Evolutionary conservation across 768 basidiomycete species (phyloP).

Genomic region (Trametes gibbosa): DNA sequence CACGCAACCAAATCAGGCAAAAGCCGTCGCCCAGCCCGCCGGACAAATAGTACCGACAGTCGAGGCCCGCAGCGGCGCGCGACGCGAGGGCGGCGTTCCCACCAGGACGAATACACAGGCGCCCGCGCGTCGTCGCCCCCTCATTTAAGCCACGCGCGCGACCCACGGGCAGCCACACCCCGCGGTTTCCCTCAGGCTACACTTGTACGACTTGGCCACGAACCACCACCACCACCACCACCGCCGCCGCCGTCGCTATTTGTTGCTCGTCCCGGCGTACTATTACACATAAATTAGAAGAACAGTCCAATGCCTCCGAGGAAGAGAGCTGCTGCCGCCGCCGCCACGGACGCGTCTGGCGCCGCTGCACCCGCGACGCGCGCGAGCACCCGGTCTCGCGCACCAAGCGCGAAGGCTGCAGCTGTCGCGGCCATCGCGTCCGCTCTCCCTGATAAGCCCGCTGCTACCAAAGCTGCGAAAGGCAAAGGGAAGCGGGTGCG

Average conservation of each 20-base stretch:
- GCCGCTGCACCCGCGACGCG: slow-evolving; percentile 30
- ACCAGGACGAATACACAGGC: not conserved
- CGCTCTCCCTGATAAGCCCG: slow-evolving; percentile 22
- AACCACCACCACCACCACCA: not conserved
- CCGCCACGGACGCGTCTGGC: slow-evolving; percentile 14
- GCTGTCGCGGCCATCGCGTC: slow-evolving; percentile 14
- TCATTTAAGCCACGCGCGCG: slow-evolving; percentile 1
- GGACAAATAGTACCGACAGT: not conserved
- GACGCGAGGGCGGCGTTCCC: slow-evolving; percentile 3
- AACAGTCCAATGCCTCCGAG: slow-evolving; percentile 28
- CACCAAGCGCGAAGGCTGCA: slow-evolving; percentile 24
- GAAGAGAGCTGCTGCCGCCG: slow-evolving; percentile 39
- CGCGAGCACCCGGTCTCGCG: slow-evolving; percentile 30
- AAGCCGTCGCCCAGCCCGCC: slow-evolving; percentile 1
- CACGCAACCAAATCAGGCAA: not conserved
- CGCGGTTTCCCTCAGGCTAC: not conserved
- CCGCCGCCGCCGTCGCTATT: too few relatives aligned
- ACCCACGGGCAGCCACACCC: not conserved
- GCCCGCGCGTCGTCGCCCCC: not conserved
- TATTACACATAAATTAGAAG: too few relatives aligned
- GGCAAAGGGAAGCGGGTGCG: slow-evolving; percentile 19
- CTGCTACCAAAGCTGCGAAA: slow-evolving; percentile 2
- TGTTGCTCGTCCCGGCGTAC: too few relatives aligned
- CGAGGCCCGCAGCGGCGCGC: not conserved
- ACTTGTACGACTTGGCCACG: not conserved